A percentile compares a stretch with the other conserved stretches of the same genome.
Evolutionary conservation across 2,329 filamentous ascomycete species (phyloP).

Genomic region (Thermoascus crustaceus): DNA sequence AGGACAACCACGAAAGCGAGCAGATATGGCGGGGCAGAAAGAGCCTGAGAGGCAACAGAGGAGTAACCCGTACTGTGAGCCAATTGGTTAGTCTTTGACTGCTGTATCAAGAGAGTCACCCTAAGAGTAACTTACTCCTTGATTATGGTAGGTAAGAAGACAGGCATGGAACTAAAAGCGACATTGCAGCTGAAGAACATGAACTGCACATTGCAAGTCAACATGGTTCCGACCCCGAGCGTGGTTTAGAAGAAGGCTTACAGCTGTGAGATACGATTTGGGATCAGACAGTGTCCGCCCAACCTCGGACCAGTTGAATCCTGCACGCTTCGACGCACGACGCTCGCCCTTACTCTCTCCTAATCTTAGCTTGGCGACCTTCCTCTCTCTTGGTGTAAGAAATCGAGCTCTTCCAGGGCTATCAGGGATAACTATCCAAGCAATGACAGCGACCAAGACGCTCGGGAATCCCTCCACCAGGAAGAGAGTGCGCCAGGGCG

Average conservation of each 20-base stretch:
- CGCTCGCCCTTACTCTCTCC: slow-evolving; percentile 40
- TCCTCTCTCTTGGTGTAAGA: slow-evolving; percentile 55
- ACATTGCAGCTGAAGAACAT: slow-evolving; percentile 89
- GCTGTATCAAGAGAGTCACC: not conserved
- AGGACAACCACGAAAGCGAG: slow-evolving; percentile 65
- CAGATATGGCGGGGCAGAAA: slow-evolving; percentile 75
- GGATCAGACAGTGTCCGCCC: slow-evolving; percentile 55
- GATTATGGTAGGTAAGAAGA: slow-evolving; percentile 78
- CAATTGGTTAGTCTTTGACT: not conserved
- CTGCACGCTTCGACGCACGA: slow-evolving; percentile 22
- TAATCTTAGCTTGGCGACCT: slow-evolving; percentile 63
- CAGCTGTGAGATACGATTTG: slow-evolving; percentile 64
- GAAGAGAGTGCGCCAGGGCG: slow-evolving; percentile 79
- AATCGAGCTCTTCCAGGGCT: slow-evolving; percentile 58
- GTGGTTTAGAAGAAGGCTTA: slow-evolving; percentile 19
- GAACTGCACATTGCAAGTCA: slow-evolving; percentile 25
- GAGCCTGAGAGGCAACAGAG: slow-evolving; percentile 60
- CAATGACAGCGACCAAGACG: slow-evolving; percentile 62
- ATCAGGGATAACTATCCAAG: slow-evolving; percentile 71
- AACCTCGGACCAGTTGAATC: slow-evolving; percentile 50
- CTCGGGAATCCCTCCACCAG: slow-evolving; percentile 79
- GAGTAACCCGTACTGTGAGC: slow-evolving; percentile 58
- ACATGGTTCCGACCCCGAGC: not conserved
- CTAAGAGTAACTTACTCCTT: slow-evolving; percentile 37
- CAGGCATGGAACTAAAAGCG: slow-evolving; percentile 77